Conservation (phyloP, 139 green algal species). For the Closterium sp. region DNA sequence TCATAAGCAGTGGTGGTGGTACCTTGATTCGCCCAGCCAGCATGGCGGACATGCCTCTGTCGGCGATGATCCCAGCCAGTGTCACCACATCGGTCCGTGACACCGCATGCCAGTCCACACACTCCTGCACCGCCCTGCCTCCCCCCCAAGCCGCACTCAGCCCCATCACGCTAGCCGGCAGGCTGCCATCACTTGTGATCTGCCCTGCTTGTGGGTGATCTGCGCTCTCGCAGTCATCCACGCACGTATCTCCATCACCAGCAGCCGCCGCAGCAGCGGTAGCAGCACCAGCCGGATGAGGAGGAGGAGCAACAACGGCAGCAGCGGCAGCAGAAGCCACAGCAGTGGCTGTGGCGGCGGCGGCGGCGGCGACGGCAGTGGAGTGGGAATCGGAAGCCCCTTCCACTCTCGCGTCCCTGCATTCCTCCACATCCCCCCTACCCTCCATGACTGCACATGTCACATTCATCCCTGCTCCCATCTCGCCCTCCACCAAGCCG, state of each 20-base stretch:
- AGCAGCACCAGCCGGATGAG: background rate
- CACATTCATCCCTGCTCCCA: background rate
- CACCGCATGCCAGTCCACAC: conserved; percentile 46
- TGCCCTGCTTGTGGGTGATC: background rate
- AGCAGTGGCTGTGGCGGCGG: too few species aligned
- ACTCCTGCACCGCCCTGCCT: background rate
- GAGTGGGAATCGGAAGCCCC: too few species aligned
- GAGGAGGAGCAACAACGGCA: background rate
- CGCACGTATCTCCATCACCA: background rate
- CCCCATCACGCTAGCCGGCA: background rate
- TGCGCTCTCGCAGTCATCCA: background rate
- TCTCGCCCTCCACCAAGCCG: background rate
- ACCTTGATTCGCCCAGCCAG: conserved; percentile 48
- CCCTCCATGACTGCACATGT: too few species aligned
- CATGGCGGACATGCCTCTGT: conserved; percentile 29
- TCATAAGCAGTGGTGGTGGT: background rate
- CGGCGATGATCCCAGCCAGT: conserved; percentile 22
- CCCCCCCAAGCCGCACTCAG: background rate
- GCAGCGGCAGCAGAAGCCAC: background rate
- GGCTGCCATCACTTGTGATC: background rate
- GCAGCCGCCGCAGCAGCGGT: background rate
- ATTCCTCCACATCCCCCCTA: too few species aligned
- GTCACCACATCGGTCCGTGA: background rate
- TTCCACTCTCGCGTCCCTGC: too few species aligned
- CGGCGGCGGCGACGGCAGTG: too few species aligned